A percentile compares a stretch with the other conserved stretches of the same genome.
These are phyloP conservation scores for Aspergillus sclerotialis DNA, from an alignment of 2,329 filamentous ascomycete genomes.

Conservation along the genomic window DNA sequence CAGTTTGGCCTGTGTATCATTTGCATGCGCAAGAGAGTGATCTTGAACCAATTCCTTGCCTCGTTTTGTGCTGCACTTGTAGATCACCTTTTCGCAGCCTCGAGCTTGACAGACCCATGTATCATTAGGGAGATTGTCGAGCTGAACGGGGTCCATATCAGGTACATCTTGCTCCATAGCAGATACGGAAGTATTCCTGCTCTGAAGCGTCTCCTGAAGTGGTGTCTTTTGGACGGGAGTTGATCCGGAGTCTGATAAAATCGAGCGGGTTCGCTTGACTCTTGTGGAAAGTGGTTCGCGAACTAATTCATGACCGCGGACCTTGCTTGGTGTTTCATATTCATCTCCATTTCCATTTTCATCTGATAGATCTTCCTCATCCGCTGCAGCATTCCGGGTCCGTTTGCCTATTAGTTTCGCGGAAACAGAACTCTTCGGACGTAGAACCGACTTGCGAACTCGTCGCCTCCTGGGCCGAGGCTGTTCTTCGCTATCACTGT, in stretches of 20 bases:
- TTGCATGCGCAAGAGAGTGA: constrained; percentile 26
- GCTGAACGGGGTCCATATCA: constrained; percentile 6
- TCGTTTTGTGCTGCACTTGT: constrained; percentile 25
- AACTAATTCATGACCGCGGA: constrained; percentile 26
- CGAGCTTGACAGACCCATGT: constrained; percentile 28
- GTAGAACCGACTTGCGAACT: constrained; percentile 38
- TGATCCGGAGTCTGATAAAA: constrained; percentile 20
- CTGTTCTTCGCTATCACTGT: constrained; percentile 19
- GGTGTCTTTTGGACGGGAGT: constrained; percentile 18
- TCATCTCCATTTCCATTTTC: constrained; percentile 23
- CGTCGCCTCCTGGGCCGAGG: constrained; percentile 19
- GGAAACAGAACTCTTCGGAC: constrained; percentile 35
- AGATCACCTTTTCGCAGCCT: constrained; percentile 25
- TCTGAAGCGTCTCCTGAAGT: constrained; percentile 21
- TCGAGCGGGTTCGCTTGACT: constrained; percentile 22
- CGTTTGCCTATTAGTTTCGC: constrained; percentile 36
- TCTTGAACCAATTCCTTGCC: constrained; percentile 26
- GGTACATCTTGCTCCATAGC: constrained; percentile 5
- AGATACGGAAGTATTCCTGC: constrained; percentile 10
- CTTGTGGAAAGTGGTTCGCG: constrained; percentile 24
- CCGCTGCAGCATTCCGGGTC: constrained; percentile 23
- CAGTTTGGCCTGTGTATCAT: constrained; percentile 29
- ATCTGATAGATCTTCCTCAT: constrained; percentile 19
- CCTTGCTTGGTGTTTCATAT: constrained; percentile 28
- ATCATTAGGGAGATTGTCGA: constrained; percentile 16